Evolutionary conservation across 164 flowering plant genomes (phyloP), one percentile per base, ranked within the genome.

Genomic region (Protea cynaroides): DNA sequence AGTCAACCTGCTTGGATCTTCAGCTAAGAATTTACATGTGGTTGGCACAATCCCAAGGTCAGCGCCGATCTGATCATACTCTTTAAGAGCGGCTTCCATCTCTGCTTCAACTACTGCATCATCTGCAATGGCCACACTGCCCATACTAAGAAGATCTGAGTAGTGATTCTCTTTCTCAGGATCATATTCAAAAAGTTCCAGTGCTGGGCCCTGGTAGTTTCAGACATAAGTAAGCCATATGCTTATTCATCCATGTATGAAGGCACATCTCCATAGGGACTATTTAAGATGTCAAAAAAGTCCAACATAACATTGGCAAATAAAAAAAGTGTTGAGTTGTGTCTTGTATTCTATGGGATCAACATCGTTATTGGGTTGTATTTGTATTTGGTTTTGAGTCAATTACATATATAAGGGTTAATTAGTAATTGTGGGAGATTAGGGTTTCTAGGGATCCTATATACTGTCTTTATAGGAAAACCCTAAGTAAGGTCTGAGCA

Each of bases 171-270:
- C 97, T 65, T 68, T 86, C 77, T 86, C 90, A 14, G 59, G 62
- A 69, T 93, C 96, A 40, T 79, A 58, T 49, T 84, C 57, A 63
- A 93, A 89, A 18, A 84, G 86, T 57, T 90, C 91, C 82, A 82
- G 73, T 7, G 83, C 76, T 55, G 83, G 86, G 8, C 96, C 92
- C 98, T 93, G 83, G 47, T 36, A 15, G 36, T 59, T 58, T 40
- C 7, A 18, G 19, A 12, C n/a, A 6, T 15, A 15, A 49, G 52
- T 0, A 49, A 12, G 52, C 46, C 14, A 40, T 12, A 40, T 8
- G 46, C 34, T 29, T 3, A 12, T 4, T 40, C 46, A 40, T 49
- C 52, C 52, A 44, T 49, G 18, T 18, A 46, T 49, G 19, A 49
- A 49, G n/a, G 17, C 19, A 49, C 19, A 49, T 49, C 18, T 18